Conservation (phyloP, 2,329 filamentous ascomycete species). For the Ceratocystis huliohia region DNA sequence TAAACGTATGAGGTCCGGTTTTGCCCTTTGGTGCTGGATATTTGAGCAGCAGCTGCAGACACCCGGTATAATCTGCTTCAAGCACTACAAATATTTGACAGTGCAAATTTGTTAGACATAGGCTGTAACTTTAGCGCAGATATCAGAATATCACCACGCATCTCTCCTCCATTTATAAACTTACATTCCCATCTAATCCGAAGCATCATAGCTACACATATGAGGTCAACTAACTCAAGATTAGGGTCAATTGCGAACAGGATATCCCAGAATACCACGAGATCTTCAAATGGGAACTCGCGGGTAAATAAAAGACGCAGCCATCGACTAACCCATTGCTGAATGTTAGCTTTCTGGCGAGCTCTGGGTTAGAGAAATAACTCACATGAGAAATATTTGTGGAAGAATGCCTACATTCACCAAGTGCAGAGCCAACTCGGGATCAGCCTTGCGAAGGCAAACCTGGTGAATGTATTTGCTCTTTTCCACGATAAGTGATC, state of each 20-base stretch:
- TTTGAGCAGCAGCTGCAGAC: conserved; percentile 67
- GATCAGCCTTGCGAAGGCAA: conserved; percentile 64
- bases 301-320: conserved; percentile 83
- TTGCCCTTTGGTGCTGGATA: conserved; percentile 57
- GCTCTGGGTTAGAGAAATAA: conserved; percentile 16
- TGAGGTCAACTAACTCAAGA: conserved; percentile 69
- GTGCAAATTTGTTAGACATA: neutral
- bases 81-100: conserved; percentile 46
- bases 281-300: conserved; percentile 79
- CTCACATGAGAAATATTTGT: conserved; percentile 87
- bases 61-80: conserved; percentile 75
- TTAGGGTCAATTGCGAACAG: conserved; percentile 77
- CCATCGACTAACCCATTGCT: conserved; percentile 54
- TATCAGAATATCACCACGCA: neutral
- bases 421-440: conserved; percentile 70
- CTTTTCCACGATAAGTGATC: conserved; percentile 67
- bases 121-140: too few relatives aligned
- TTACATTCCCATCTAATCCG: conserved; percentile 79
- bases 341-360: neutral
- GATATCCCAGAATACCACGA: conserved; percentile 78
- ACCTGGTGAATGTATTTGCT: conserved; percentile 80
- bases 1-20: conserved; percentile 62
- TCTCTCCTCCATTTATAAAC: conserved; percentile 26
- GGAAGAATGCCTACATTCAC: conserved; percentile 79
- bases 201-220: conserved; percentile 90